Evolutionary conservation across 805 yeast genomes (phyloP), one percentile per base, ranked within the genome.

Genomic region (Cyberlindnera veronae): DNA sequence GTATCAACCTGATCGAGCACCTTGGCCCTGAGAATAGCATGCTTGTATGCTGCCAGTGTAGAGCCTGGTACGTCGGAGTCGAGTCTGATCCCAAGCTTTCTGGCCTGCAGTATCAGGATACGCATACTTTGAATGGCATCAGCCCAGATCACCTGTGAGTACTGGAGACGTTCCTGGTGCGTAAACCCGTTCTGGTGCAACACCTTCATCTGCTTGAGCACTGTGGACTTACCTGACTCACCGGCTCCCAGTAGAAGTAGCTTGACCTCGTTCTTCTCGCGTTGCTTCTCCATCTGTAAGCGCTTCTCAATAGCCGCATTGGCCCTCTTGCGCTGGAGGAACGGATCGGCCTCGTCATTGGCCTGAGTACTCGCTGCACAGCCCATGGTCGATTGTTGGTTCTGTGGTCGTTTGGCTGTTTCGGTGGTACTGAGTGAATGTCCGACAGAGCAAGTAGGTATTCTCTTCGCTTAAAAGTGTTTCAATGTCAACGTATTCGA

Each of bases 221-320:
- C 95, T 0, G 98, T 90, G 2, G 95, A 84, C 59, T 90, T 90
- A 6, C 98, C 97, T 37, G 91, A 81, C 58, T 90, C 98, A 5
- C 97, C 98, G 0, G 98, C 86, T 30, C 98, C 96, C 26, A 89
- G 64, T n/a, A 91, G 68, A 29, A 91, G 63, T 45, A 91, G 68
- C 58, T 83, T 87, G 26, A 83, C 73, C 50, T 76, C 81, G 44
- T 76, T 75, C 52, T 71, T 76, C 33, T 74, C 79, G 34, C 68
- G 64, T 43, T 72, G 74, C 45, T 72, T 75, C 44, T 68, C 75
- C 46, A 69, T 63, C 46, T 69, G 72, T 40, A 84, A 57, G 14
- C 78, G 65, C 53, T 79, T 81, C 48, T 84, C 90, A 37, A 85
- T 80, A 6, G 73, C 76, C 45, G 76, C 81, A 43, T 81, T 79